Evolutionary conservation across 2,329 filamentous ascomycete genomes (phyloP).

Genomic region (Fusarium tanahbumbuense): DNA sequence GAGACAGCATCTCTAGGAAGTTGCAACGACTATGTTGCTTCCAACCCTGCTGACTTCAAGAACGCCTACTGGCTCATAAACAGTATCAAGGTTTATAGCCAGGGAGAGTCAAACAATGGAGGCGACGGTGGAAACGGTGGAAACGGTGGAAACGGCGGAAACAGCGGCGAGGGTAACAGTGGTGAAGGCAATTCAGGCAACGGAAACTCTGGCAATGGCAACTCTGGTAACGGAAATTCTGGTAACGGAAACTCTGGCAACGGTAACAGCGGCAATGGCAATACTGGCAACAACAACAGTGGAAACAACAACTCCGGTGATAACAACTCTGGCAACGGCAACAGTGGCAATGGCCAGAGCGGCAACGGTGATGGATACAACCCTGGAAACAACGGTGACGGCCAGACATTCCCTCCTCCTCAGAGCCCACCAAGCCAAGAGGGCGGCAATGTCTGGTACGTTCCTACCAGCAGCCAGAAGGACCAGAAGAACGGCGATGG

Average conservation of each 20-base stretch:
- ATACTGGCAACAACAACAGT: slow-evolving; percentile 15
- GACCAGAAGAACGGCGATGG: neutral
- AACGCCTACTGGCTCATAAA: slow-evolving; percentile 84
- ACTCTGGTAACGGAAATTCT: neutral
- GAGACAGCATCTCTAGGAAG: slow-evolving; percentile 72
- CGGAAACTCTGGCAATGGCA: neutral
- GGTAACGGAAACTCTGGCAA: neutral
- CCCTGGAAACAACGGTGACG: neutral
- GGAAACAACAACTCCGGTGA: slow-evolving; percentile 1
- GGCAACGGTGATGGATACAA: slow-evolving; percentile 6
- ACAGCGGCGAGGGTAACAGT: neutral
- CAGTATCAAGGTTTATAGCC: slow-evolving; percentile 71
- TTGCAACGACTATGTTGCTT: slow-evolving; percentile 78
- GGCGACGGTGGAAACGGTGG: neutral
- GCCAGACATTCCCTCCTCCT: neutral
- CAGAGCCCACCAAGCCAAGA: neutral
- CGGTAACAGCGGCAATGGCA: neutral
- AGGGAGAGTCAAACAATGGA: slow-evolving; percentile 15
- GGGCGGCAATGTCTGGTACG: neutral
- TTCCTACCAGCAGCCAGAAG: neutral
- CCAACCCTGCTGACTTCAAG: slow-evolving; percentile 75
- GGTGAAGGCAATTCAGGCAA: neutral
- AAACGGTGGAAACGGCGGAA: neutral
- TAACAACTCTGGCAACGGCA: slow-evolving; percentile 4
- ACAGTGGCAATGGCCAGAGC: slow-evolving; percentile 10